A percentile compares a stretch with the other conserved stretches of the same genome.
These are phyloP conservation scores for Cyberlindnera samutprakarnensis DNA, from an alignment of 805 yeast species.

Conservation along the genomic window DNA sequence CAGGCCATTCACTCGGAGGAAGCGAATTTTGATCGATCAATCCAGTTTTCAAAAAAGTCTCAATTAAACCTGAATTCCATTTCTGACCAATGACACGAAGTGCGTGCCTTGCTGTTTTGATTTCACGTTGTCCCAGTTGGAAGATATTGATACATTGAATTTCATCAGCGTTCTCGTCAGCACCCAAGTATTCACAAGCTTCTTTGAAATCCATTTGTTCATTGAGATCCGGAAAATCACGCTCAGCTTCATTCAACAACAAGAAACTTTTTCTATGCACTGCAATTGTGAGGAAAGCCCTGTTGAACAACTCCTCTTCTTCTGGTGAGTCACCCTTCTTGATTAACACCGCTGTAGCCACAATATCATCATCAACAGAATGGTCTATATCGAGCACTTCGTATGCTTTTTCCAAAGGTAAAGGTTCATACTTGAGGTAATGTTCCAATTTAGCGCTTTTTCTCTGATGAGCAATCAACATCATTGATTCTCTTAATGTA, in stretches of 20 bases:
- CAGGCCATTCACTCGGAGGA: slow-evolving; percentile 72
- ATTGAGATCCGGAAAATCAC: slow-evolving; percentile 24
- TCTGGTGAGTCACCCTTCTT: slow-evolving; percentile 47
- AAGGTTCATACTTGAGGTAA: slow-evolving; percentile 40
- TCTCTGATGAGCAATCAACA: slow-evolving; percentile 31
- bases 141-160: slow-evolving; percentile 46
- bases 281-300: slow-evolving; percentile 60
- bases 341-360: slow-evolving; percentile 67
- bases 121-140: slow-evolving; percentile 41
- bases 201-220: slow-evolving; percentile 26
- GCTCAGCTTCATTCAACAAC: slow-evolving; percentile 47
- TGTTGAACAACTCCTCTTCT: slow-evolving; percentile 33
- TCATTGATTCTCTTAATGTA: slow-evolving; percentile 31
- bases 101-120: slow-evolving; percentile 49
- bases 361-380: slow-evolving; percentile 58
- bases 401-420: slow-evolving; percentile 44
- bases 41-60: slow-evolving; percentile 54
- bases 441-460: slow-evolving; percentile 28
- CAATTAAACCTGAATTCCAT: slow-evolving; percentile 48
- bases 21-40: slow-evolving; percentile 49
- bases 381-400: slow-evolving; percentile 40
- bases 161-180: slow-evolving; percentile 45
- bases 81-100: slow-evolving; percentile 47
- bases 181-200: slow-evolving; percentile 43
- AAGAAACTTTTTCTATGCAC: slow-evolving; percentile 45